phyloP scores from a whole-genome alignment of 202 grass and related monocot species.

The Brachypodium distachyon region DNA sequence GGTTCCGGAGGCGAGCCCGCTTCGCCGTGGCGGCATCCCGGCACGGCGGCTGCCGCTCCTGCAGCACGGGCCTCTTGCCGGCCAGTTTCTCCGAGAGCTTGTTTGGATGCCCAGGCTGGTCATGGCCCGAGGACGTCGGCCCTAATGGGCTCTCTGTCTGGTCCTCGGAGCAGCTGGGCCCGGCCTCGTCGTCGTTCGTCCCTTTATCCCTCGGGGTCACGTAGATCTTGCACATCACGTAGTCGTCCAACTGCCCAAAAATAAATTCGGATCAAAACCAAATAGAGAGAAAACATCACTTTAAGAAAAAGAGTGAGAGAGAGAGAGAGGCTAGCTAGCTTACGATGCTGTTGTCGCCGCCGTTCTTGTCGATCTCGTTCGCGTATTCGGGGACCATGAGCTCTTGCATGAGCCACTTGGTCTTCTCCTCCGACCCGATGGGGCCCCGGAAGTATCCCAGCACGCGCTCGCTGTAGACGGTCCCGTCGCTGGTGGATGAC shows the following conservation, averaged over 20 bases:
- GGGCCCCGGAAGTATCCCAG: slow-evolving; percentile 14
- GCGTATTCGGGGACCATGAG: neutral
- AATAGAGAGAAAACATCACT: too few relatives aligned
- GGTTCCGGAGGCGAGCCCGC: neutral
- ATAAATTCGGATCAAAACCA: too few relatives aligned
- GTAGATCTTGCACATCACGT: slow-evolving; percentile 19
- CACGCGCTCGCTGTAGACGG: neutral
- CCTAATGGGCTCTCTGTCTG: neutral
- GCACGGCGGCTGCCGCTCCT: neutral
- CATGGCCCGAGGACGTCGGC: neutral
- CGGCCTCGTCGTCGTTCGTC: neutral
- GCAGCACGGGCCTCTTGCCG: slow-evolving; percentile 32
- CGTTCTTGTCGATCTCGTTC: neutral
- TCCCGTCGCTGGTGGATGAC: neutral
- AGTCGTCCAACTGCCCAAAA: slow-evolving; percentile 26
- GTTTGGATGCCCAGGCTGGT: neutral
- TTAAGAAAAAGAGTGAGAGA: too few relatives aligned
- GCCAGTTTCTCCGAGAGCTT: neutral
- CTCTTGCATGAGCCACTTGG: slow-evolving; percentile 37
- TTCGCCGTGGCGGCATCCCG: neutral
- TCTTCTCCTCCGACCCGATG: neutral
- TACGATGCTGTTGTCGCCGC: neutral
- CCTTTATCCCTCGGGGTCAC: neutral
- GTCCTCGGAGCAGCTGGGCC: neutral
- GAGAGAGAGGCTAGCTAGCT: too few relatives aligned